Evolutionary conservation across 1,284 basidiomycete species (phyloP).

Genomic region (Entoloma clypeatum): DNA sequence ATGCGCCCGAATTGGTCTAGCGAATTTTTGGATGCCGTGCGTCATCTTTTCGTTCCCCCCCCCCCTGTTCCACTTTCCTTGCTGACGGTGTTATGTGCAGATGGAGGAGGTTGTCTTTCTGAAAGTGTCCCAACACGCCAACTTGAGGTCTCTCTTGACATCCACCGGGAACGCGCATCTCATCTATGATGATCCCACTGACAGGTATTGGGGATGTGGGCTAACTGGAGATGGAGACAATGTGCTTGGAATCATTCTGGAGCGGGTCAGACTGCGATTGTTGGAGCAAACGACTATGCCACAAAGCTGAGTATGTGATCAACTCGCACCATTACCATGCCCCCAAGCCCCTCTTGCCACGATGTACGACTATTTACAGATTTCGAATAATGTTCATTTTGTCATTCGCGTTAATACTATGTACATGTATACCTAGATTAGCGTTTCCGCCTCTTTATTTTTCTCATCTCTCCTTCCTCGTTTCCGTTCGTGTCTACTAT

Average conservation of each 20-base stretch:
- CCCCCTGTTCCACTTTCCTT: neutral
- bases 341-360: no score
- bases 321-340: no score
- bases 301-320: no score
- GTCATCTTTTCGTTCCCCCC: slow-evolving; percentile 10
- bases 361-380: no score
- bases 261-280: slow-evolving; percentile 44
- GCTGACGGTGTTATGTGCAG: slow-evolving; percentile 28
- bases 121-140: slow-evolving; percentile 61
- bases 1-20: slow-evolving; percentile 51
- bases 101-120: slow-evolving; percentile 56
- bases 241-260: slow-evolving; percentile 53
- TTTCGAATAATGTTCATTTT: no score
- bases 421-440: no score
- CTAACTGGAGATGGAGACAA: slow-evolving; percentile 46
- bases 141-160: slow-evolving; percentile 43
- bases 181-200: slow-evolving; percentile 45
- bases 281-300: slow-evolving; percentile 7
- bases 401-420: no score
- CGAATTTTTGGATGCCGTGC: slow-evolving; percentile 45
- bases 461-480: no score
- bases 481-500: neutral
- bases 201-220: slow-evolving; percentile 59
- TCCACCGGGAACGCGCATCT: slow-evolving; percentile 45
- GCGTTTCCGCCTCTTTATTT: no score